phyloP scores from a whole-genome alignment of 1,284 basidiomycete species.

The Agroathelia rolfsii region DNA sequence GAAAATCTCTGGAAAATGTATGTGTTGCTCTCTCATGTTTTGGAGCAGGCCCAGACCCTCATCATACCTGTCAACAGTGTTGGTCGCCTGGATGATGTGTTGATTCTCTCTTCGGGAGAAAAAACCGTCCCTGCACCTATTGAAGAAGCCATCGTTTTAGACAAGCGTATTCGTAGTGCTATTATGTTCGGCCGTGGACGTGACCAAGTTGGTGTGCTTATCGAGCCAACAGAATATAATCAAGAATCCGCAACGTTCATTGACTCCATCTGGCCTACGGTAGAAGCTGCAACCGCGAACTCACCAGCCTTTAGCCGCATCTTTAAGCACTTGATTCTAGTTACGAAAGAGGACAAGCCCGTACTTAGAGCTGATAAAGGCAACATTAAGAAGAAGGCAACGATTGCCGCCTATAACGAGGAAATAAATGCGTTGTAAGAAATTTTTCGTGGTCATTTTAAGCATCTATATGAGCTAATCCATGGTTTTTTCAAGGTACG shows the following conservation, averaged over 20 bases:
- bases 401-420: slow-evolving; percentile 7
- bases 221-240: slow-evolving; percentile 12
- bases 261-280: slow-evolving; percentile 11
- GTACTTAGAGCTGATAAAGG: slow-evolving; percentile 8
- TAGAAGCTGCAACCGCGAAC: slow-evolving; percentile 13
- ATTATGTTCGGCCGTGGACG: slow-evolving; percentile 16
- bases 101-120: slow-evolving; percentile 8
- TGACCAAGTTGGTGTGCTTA: slow-evolving; percentile 14
- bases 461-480: no score
- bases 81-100: slow-evolving; percentile 7
- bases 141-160: slow-evolving; percentile 6
- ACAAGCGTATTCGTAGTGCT: slow-evolving; percentile 9
- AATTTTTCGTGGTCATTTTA: no score
- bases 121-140: slow-evolving; percentile 5
- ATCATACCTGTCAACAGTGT: slow-evolving; percentile 4
- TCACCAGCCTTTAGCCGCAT: slow-evolving; percentile 15
- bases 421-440: slow-evolving; percentile 10
- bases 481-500: no score
- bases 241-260: no score
- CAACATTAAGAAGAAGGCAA: slow-evolving; percentile 8
- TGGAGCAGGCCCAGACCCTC: no score
- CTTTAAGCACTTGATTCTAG: slow-evolving; percentile 12
- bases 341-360: slow-evolving; percentile 6
- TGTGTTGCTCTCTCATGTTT: slow-evolving; percentile 6
- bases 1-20: slow-evolving; percentile 26